These are phyloP conservation scores for Polygonum aviculare DNA, from an alignment of 148 eudicot genomes.

Conservation along the genomic window DNA sequence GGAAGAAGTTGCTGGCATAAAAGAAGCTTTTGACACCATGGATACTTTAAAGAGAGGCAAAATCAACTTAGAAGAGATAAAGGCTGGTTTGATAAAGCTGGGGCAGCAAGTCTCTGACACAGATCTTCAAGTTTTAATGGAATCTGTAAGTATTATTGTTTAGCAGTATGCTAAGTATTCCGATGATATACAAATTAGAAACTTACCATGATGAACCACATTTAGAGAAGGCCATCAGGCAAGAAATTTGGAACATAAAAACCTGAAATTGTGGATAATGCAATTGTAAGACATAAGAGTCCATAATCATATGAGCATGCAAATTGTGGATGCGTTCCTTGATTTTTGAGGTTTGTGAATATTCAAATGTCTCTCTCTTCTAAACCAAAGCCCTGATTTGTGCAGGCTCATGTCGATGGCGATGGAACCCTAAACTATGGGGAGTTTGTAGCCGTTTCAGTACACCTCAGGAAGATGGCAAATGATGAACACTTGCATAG, in stretches of 20 bases:
- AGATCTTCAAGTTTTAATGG: constrained; percentile 70
- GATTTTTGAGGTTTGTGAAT: neutral
- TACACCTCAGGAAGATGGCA: constrained; percentile 69
- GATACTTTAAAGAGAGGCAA: constrained; percentile 57
- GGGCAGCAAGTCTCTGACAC: constrained; percentile 67
- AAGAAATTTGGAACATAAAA: neutral
- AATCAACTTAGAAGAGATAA: constrained; percentile 58
- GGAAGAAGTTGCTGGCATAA: constrained; percentile 75
- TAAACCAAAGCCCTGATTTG: neutral
- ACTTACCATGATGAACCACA: neutral
- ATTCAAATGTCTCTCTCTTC: neutral
- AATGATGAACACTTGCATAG: constrained; percentile 65
- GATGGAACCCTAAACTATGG: constrained; percentile 58
- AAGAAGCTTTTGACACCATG: constrained; percentile 65
- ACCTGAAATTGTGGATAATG: neutral
- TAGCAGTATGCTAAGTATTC: neutral
- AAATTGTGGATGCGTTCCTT: neutral
- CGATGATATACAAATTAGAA: neutral
- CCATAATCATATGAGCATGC: neutral
- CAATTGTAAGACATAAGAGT: neutral
- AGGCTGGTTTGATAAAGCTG: constrained; percentile 45
- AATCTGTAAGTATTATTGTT: constrained; percentile 38
- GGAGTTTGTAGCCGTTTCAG: constrained; percentile 73
- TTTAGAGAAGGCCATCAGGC: neutral
- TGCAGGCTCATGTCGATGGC: constrained; percentile 67